A percentile compares a stretch with the other conserved stretches of the same genome.
Evolutionary conservation across 2,329 filamentous ascomycete species (phyloP).

Genomic region (Ophiostoma australiae): DNA sequence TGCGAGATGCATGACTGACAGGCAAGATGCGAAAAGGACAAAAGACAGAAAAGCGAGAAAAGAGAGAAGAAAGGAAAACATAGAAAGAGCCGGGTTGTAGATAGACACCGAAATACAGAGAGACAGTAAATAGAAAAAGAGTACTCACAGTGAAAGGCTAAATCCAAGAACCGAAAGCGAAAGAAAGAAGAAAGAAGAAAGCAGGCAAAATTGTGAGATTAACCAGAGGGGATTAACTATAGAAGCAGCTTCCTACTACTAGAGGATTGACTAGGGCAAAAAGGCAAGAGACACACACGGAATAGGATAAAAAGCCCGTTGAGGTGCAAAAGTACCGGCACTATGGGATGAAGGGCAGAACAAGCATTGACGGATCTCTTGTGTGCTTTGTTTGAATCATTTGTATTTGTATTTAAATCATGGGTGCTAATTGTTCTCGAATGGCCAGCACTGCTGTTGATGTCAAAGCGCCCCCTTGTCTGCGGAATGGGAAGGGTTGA

Average conservation of each 20-base stretch:
- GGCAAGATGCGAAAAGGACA: too few species aligned
- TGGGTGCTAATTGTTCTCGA: too few species aligned
- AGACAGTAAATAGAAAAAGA: neutral
- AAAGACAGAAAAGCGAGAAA: neutral
- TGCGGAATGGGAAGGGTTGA: neutral
- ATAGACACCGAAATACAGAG: neutral
- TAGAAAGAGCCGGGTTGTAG: neutral
- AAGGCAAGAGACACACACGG: neutral
- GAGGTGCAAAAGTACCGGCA: neutral
- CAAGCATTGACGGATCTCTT: neutral
- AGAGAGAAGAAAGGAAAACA: neutral
- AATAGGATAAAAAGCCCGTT: conserved; percentile 11
- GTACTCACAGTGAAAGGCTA: too few species aligned
- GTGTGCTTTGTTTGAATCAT: neutral
- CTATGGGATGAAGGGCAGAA: neutral
- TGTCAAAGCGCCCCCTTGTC: neutral
- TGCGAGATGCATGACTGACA: neutral
- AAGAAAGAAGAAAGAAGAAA: neutral
- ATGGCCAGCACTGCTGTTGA: neutral
- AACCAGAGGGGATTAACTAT: too few species aligned
- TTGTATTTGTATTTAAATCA: neutral
- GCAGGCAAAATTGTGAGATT: too few species aligned
- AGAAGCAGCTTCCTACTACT: neutral
- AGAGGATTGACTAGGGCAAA: neutral
- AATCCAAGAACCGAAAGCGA: neutral